Evolutionary conservation across 345 rosid genomes (phyloP), one percentile per base, ranked within the genome.

Genomic region (Carallia brachiata): DNA sequence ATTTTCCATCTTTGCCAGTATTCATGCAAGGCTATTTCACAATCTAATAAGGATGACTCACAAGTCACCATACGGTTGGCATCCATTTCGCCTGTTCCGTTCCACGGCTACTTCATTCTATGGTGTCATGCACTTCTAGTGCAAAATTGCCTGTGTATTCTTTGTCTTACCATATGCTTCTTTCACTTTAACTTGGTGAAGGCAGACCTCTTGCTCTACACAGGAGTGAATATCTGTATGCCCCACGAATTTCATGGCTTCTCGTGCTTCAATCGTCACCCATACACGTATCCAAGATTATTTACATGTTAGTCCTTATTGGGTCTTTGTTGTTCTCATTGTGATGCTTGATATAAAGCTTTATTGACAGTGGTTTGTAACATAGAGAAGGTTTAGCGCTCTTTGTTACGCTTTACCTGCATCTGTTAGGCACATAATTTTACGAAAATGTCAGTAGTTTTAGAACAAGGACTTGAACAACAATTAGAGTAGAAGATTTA

Each of bases 241-340:
- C 89, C 67, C 97, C 93, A 53, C 89, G 83, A 80, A 82, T 85
- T 61, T 74, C 93, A 55, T 83, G 85, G 78, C 89, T 92, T 67
- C 68, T 88, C 65, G 69, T 92, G 86, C 87, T 88, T 50, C 96
- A 89, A 8, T 85, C 96, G 17, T 81, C 89, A 13, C 92, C 89
- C 0, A n/a, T 37, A 31, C 36, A 63, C 27, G 54, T 66, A 12
- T 74, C 81, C 6, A 9, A 69, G 0, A 64, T 70, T 13, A 32
- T 68, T 68, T 34, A 40, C 7, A 75, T 36, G 61, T 48, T 4
- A 55, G 60, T 58, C 84, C 85, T 64, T 87, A 84, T 66, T 76
- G 81, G 70, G 52, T 80, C 40, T 83, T 85, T 23, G 23, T 23
- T 23, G 23, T 23, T 23, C 23, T 23, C 23, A 23, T 23, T 23